A percentile compares a stretch with the other conserved stretches of the same genome.
Conservation (phyloP, 805 yeast genomes). For the Wickerhamomyces canadensis region DNA sequence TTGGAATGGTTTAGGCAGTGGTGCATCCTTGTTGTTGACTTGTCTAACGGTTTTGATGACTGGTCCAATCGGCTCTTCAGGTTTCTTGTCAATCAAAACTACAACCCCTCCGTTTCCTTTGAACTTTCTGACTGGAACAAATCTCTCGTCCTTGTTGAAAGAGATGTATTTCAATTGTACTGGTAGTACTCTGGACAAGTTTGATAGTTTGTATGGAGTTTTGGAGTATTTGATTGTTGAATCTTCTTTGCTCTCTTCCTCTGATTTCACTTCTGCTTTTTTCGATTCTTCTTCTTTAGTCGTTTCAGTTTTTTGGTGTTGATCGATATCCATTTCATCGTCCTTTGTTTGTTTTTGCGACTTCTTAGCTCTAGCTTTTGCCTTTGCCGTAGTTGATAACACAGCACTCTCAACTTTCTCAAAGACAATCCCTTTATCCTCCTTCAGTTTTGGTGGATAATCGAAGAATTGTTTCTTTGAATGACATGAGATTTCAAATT, state of each 20-base stretch:
- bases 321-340: slow-evolving; percentile 42
- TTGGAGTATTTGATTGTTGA: slow-evolving; percentile 48
- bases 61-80: slow-evolving; percentile 51
- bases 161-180: slow-evolving; percentile 80
- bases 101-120: slow-evolving; percentile 67
- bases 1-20: slow-evolving; percentile 63
- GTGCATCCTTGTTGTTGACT: slow-evolving; percentile 67
- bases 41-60: slow-evolving; percentile 82
- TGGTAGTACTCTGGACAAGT: slow-evolving; percentile 86
- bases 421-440: slow-evolving; percentile 71
- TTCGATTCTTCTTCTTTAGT: slow-evolving; percentile 7
- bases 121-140: slow-evolving; percentile 75
- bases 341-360: slow-evolving; percentile 46
- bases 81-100: slow-evolving; percentile 58
- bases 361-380: slow-evolving; percentile 87
- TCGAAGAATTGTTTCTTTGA: slow-evolving; percentile 74
- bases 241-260: slow-evolving; percentile 25
- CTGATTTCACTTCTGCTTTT: slow-evolving; percentile 24
- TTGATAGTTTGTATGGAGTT: slow-evolving; percentile 64
- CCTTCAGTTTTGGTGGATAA: slow-evolving; percentile 86
- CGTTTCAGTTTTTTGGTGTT: slow-evolving; percentile 25
- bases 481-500: slow-evolving; percentile 75
- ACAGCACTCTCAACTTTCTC: slow-evolving; percentile 92
- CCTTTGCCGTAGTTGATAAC: slow-evolving; percentile 86
- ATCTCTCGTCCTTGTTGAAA: slow-evolving; percentile 69